Percentiles rank a stretch among this genome's conserved stretches.
Evolutionary conservation across 768 basidiomycete species (phyloP).

Genomic region (Boletus reticulatus): DNA sequence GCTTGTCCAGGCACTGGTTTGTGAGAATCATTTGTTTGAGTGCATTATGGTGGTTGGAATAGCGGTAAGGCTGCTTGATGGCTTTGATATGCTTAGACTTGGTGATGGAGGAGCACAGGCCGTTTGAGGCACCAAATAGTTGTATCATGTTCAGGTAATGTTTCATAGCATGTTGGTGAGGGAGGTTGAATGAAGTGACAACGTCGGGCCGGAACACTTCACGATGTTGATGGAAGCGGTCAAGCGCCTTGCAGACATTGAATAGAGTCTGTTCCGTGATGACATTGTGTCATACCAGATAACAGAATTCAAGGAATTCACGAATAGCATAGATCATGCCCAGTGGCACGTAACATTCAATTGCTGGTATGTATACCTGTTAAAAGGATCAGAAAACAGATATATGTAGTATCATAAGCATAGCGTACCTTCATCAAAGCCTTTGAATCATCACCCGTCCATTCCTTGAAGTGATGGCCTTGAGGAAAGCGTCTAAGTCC

Average conservation of each 20-base stretch:
- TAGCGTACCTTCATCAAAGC: no score
- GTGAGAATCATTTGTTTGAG: background rate
- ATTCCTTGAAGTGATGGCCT: no score
- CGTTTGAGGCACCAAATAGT: background rate
- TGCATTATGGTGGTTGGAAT: background rate
- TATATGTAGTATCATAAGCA: no score
- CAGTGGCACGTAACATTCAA: constrained; percentile 4
- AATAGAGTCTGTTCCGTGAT: background rate
- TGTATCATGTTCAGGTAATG: background rate
- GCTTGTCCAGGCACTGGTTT: background rate
- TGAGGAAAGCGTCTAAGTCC: no score
- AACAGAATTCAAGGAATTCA: background rate
- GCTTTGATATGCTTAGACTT: constrained; percentile 1
- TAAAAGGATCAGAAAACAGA: no score
- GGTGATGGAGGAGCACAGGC: background rate
- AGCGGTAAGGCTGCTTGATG: background rate
- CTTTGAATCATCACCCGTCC: no score
- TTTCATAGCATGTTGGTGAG: background rate
- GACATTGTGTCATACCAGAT: background rate
- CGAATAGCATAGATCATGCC: background rate
- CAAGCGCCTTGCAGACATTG: background rate
- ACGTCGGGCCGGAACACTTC: background rate
- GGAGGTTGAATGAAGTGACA: background rate
- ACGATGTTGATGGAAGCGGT: background rate
- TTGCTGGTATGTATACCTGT: background rate